Conservation (phyloP, 2,329 filamentous ascomycete genomes). For the Fusarium pseudocircinatum region DNA sequence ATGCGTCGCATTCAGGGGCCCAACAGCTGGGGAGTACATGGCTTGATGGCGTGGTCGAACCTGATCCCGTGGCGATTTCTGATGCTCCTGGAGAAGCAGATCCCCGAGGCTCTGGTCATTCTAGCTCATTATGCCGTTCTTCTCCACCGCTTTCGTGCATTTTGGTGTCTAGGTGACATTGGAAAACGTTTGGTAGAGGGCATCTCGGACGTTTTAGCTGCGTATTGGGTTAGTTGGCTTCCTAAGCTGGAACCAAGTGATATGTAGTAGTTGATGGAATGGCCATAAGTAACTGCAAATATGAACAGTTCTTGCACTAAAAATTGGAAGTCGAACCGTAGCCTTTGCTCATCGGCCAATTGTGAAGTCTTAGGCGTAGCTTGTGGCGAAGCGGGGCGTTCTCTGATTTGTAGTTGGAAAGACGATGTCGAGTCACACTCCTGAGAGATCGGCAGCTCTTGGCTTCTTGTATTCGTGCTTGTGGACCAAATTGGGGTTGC, state of each 20-base stretch:
- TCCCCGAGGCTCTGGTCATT: conserved; percentile 21
- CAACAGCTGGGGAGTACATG: not conserved
- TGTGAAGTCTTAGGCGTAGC: not conserved
- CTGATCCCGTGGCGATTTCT: not conserved
- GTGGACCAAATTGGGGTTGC: not conserved
- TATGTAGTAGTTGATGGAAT: not conserved
- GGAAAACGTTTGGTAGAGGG: conserved; percentile 2
- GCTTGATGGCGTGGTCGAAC: conserved; percentile 1
- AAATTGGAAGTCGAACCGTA: too few relatives aligned
- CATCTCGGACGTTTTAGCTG: not conserved
- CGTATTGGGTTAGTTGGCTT: conserved; percentile 10
- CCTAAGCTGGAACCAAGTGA: not conserved
- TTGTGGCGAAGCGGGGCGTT: accelerated
- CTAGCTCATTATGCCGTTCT: conserved; percentile 6
- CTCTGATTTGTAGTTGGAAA: too few relatives aligned
- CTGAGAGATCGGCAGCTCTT: not conserved
- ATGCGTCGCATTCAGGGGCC: not conserved
- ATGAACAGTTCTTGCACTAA: too few relatives aligned
- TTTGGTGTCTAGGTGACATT: conserved; percentile 3
- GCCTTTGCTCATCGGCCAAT: not conserved
- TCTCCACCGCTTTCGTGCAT: not conserved
- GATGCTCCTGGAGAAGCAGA: conserved; percentile 1
- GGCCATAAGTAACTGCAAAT: not conserved
- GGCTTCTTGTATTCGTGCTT: not conserved
- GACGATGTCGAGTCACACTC: not conserved